These are phyloP conservation scores for Penicillium sp. DNA, from an alignment of 2,329 filamentous ascomycete species.

Conservation along the genomic window DNA sequence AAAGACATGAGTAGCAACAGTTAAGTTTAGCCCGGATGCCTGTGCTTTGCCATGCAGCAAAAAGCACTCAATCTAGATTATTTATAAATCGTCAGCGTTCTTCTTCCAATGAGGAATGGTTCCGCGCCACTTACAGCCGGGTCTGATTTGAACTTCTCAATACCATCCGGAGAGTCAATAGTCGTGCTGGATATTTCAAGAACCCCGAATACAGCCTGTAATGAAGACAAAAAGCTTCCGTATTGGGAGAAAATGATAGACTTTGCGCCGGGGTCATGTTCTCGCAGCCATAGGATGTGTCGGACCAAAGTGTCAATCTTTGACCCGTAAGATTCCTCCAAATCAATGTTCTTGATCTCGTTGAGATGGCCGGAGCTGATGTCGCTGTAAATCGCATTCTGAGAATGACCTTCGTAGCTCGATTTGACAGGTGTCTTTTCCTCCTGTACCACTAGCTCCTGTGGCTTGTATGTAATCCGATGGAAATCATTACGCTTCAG, in stretches of 20 bases:
- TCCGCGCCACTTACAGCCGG: constrained; percentile 44
- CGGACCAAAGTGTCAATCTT: constrained; percentile 83
- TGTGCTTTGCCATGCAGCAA: constrained; percentile 86
- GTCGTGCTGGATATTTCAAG: constrained; percentile 72
- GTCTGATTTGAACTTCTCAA: constrained; percentile 73
- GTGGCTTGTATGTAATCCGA: constrained; percentile 78
- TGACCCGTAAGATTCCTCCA: constrained; percentile 74
- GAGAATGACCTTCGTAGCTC: constrained; percentile 29
- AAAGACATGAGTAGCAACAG: constrained; percentile 91
- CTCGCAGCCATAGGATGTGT: constrained; percentile 81
- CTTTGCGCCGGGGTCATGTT: constrained; percentile 81
- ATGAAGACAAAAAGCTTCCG: constrained; percentile 71
- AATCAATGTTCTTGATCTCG: constrained; percentile 77
- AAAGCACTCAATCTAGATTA: constrained; percentile 67
- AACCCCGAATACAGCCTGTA: constrained; percentile 65
- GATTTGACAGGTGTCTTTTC: constrained; percentile 33
- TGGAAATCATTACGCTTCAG: constrained; percentile 69
- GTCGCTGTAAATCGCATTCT: constrained; percentile 68
- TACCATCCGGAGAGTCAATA: constrained; percentile 67
- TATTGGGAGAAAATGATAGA: constrained; percentile 95
- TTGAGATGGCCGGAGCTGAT: constrained; percentile 69
- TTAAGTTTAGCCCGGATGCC: constrained; percentile 82
- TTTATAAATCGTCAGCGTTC: constrained; percentile 22
- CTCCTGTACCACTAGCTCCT: constrained; percentile 67
- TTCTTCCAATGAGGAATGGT: background rate